Evolutionary conservation across 352 stramenopile genomes (phyloP).

Genomic region (Phytophthora pluvialis): DNA sequence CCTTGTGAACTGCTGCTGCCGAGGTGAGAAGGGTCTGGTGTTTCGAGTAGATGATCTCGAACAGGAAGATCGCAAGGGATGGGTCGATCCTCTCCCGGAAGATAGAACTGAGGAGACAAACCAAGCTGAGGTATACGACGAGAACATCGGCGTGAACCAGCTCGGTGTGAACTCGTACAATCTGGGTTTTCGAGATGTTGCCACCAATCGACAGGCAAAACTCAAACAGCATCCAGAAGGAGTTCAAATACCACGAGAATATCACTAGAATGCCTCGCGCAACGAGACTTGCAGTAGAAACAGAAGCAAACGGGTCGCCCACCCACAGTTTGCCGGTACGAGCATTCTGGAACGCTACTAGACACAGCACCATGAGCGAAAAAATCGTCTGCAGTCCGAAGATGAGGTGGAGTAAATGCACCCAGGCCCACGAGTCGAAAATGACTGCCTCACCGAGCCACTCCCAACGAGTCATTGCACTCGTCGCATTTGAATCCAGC

Average conservation of each 20-base stretch:
- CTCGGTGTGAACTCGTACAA: constrained; percentile 32
- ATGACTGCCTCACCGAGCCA: constrained; percentile 33
- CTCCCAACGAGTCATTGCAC: constrained; percentile 23
- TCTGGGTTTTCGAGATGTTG: constrained; percentile 23
- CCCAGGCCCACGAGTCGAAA: constrained; percentile 44
- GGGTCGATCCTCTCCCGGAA: constrained; percentile 38
- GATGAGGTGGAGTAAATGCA: constrained; percentile 42
- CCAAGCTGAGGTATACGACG: constrained; percentile 33
- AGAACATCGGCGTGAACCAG: constrained; percentile 45
- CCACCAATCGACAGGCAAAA: constrained; percentile 32
- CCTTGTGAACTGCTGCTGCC: constrained; percentile 12
- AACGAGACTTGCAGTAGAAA: constrained; percentile 34
- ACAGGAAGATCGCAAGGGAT: constrained; percentile 28
- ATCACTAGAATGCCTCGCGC: constrained; percentile 33
- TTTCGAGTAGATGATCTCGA: constrained; percentile 33
- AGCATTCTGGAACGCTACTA: constrained; percentile 38
- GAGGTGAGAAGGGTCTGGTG: constrained; percentile 2
- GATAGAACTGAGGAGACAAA: constrained; percentile 27
- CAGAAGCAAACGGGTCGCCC: constrained; percentile 48
- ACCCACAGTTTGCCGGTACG: constrained; percentile 46
- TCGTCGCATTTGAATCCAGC: constrained; percentile 19
- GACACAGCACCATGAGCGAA: constrained; percentile 34
- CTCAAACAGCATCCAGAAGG: constrained; percentile 46
- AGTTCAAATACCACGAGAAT: constrained; percentile 40
- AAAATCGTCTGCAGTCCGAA: constrained; percentile 40